Evolutionary conservation across 805 yeast species (phyloP).

Genomic region (Millerozyma acaciae): DNA sequence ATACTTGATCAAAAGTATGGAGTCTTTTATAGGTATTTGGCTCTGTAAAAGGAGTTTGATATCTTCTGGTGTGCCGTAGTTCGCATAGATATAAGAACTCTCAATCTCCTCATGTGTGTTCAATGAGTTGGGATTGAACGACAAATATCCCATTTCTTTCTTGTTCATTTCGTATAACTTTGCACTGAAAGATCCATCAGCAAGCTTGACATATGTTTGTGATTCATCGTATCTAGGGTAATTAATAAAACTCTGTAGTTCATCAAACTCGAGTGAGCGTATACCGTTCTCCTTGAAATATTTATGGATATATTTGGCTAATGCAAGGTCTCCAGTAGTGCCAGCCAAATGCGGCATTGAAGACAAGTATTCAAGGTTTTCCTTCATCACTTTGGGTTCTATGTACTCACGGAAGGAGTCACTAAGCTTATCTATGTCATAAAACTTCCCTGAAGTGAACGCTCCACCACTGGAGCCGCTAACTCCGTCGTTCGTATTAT

Average conservation of each 20-base stretch:
- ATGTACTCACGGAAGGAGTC: conserved; percentile 47
- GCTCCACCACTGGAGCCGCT: conserved; percentile 40
- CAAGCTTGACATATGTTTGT: conserved; percentile 24
- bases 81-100: conserved; percentile 57
- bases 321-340: conserved; percentile 74
- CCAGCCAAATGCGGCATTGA: conserved; percentile 87
- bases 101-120: conserved; percentile 49
- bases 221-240: conserved; percentile 47
- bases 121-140: conserved; percentile 67
- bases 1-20: conserved; percentile 59
- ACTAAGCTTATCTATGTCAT: conserved; percentile 52
- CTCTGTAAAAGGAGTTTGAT: conserved; percentile 35
- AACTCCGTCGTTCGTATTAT: conserved; percentile 45
- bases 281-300: conserved; percentile 59
- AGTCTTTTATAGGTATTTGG: conserved; percentile 39
- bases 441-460: conserved; percentile 53
- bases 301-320: conserved; percentile 62
- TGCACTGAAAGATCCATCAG: conserved; percentile 37
- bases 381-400: conserved; percentile 56
- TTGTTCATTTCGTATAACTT: conserved; percentile 30
- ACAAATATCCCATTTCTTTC: conserved; percentile 35
- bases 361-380: conserved; percentile 65
- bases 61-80: conserved; percentile 62
- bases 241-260: conserved; percentile 55
- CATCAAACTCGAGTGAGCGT: conserved; percentile 45